Base-by-base conservation (phyloP, 2,329 filamentous ascomycete species). In the Neopestalotiopsis sp. region DNA sequence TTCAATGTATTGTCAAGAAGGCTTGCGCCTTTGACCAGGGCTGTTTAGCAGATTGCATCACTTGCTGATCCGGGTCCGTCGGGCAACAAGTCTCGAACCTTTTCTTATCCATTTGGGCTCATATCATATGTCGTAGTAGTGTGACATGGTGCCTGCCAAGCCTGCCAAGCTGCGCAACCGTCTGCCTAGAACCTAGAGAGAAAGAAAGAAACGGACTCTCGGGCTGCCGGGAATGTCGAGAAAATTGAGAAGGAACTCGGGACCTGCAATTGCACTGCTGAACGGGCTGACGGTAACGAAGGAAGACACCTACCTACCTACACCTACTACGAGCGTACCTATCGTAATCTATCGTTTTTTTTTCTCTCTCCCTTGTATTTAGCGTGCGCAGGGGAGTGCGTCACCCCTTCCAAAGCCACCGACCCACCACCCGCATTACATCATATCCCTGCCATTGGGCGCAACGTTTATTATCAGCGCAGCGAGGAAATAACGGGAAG, bases 401-500 rank as follows among this genome's bases (percentile, higher is more conserved):
- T 52, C 45, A 52, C 45, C 45, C n/a, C 10, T 38, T 10, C 34
- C 34, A 38, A 38, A 38, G 34, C 34, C 45, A 17, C 45, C 17
- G 45, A 52, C 45, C 45, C 45, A 52, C 45, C 45, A 52, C 45
- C 45, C 45, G 45, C 45, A 52, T 52, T 52, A 52, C 45, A 52
- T 52, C 45, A 52, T 52, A 52, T n/a, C 45, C 34, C 45, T 52
- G 45, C 17, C 17, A n/a, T 52, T 52, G 45, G 45, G 45, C 45
- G 20, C 45, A 24, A 20, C 34, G 34, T 38, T 17, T 52, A 52
- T 17, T 52, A 52, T 52, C 45, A 52, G 45, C 45, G 9, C 45
- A 52, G 45, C 45, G 9, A 52, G 45, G 45, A n/a, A 52, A 52
- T 24, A 52, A 52, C 14, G 45, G 45, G 45, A 52, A 20, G 45